Evolutionary conservation across 345 rosid species (phyloP), one percentile per base, ranked within the genome.

Genomic region (Noccaea caerulescens): DNA sequence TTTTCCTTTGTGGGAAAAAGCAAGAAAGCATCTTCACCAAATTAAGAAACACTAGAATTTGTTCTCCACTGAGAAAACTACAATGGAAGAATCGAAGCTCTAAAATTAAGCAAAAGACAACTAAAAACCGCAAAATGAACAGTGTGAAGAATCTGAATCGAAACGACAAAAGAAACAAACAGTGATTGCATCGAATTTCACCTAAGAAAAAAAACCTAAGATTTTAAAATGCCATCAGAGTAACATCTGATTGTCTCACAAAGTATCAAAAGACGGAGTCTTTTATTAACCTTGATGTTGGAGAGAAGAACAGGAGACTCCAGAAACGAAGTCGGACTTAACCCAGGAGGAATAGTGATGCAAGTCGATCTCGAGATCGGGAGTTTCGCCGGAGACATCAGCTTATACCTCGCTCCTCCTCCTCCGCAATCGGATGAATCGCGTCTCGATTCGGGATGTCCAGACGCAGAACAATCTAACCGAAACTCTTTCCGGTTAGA

Each of bases 231-330:
- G 37, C 0, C n/a, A 36, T 18, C 27, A 69, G 5, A 25, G n/a
- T 2, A 57, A 33, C 44, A 33, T 55, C 33, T 23, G 33, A 58
- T 36, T 57, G 20, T 42, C 30, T 2, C 3, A 13, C 43, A 6
- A 10, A 11, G 16, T 27, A 27, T 27, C 30, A 59, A 38, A 4
- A 18, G 23, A 10, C 8, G 8, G 46, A 16, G 10, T 10, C 34
- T 5, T 20, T 44, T 32, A 71, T 86, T 25, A 30, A 85, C 99
- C 99, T 93, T 91, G 41, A 88, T 77, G 65, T 89, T 87, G 45
- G 99, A 91, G 41, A 93, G 90, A 51, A 93, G 84, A 66, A 93
- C 93, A 13, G 99, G 99, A 47, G 99, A 91, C 77, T 91, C 97
- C 33, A 93, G 77, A 70, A 89, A 91, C 53, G 97, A 88, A 10